Evolutionary conservation across 768 basidiomycete genomes (phyloP).

Genomic region (Mycena metata): DNA sequence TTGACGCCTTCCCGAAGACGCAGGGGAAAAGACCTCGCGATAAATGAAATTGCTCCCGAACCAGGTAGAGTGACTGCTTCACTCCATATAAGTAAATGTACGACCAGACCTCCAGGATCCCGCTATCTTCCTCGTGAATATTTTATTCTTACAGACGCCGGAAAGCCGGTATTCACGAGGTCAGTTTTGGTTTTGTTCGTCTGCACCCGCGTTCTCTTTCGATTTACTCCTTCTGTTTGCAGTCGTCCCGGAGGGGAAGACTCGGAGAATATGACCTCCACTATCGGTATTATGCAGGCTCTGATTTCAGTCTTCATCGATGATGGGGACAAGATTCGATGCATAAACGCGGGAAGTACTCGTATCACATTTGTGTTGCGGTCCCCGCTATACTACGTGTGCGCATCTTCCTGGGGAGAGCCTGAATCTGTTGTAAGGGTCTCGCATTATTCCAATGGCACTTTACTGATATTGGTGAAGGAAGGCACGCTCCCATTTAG

Average conservation of each 20-base stretch:
- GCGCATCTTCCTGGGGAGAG: slow-evolving; percentile 93
- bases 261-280: slow-evolving; percentile 77
- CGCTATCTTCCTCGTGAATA: slow-evolving; percentile 79
- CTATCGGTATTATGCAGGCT: slow-evolving; percentile 94
- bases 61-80: slow-evolving; percentile 49
- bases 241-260: slow-evolving; percentile 70
- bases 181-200: slow-evolving; percentile 47
- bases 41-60: slow-evolving; percentile 56
- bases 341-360: slow-evolving; percentile 85
- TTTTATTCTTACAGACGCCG: slow-evolving; percentile 94
- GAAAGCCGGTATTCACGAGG: slow-evolving; percentile 98
- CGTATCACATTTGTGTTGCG: slow-evolving; percentile 90
- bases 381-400: slow-evolving; percentile 92
- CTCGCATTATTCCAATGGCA: slow-evolving; percentile 4
- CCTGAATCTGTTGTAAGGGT: slow-evolving; percentile 92
- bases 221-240: slow-evolving; percentile 7
- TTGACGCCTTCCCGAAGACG: slow-evolving; percentile 44
- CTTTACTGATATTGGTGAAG: slow-evolving; percentile 63
- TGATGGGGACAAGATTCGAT: slow-evolving; percentile 87
- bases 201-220: slow-evolving; percentile 28
- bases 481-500: slow-evolving; percentile 93
- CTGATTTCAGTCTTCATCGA: slow-evolving; percentile 96
- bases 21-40: slow-evolving; percentile 49
- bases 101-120: slow-evolving; percentile 46
- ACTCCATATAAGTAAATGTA: slow-evolving; percentile 32